Evolutionary conservation across 1,284 basidiomycete species (phyloP).

Genomic region (Leccinum solheimii): DNA sequence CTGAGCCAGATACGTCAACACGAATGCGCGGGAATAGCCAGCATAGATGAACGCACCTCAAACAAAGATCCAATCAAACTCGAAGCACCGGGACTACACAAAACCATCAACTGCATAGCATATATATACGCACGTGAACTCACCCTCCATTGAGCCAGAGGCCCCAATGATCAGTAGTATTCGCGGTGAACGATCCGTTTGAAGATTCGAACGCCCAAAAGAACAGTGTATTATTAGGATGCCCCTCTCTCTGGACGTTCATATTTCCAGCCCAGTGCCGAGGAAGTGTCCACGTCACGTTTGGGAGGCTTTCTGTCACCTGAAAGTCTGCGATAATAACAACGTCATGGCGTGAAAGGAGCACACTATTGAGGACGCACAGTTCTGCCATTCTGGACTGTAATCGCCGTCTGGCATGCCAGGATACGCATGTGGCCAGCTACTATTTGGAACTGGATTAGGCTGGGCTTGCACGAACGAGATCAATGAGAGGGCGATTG

Average conservation of each 20-base stretch:
- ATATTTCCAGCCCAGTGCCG: constrained; percentile 40
- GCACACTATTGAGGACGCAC: too few relatives aligned
- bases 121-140: not conserved
- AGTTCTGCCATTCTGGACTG: too few relatives aligned
- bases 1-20: too few relatives aligned
- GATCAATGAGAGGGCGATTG: too few relatives aligned
- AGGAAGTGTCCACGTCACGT: constrained; percentile 57
- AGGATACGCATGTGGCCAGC: not conserved
- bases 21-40: not conserved
- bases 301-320: constrained; percentile 58
- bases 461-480: too few relatives aligned
- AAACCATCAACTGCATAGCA: not conserved
- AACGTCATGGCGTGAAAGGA: constrained; percentile 31
- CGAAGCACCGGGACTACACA: not conserved
- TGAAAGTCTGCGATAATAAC: constrained; percentile 49
- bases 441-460: not conserved
- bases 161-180: constrained; percentile 57
- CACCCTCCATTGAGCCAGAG: constrained; percentile 67
- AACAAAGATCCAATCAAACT: not conserved
- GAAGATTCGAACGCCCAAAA: constrained; percentile 69
- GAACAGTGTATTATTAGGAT: constrained; percentile 63
- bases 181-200: constrained; percentile 56
- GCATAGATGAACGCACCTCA: not conserved
- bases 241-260: constrained; percentile 53
- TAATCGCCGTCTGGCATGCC: too few relatives aligned